Base-by-base conservation (phyloP, 331 rosid species). In the Phaseolus coccineus region DNA sequence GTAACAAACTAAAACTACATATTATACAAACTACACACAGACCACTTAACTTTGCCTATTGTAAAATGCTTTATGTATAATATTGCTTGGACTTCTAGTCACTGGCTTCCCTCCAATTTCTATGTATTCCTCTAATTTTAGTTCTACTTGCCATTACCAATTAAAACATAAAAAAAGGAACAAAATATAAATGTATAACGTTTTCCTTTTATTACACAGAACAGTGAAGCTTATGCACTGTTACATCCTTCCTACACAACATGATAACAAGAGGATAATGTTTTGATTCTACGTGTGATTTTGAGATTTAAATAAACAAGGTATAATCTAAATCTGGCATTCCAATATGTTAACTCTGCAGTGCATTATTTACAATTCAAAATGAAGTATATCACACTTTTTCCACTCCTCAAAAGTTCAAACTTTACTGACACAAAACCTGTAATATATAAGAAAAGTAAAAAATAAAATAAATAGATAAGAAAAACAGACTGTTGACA, bases 271-370 rank as follows among this genome's bases (percentile, higher is more conserved):
- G 12, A 28, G 4, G 16, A 46, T 25, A 5, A 22, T 6, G 64
- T 24, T 61, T 24, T 13, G 61, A 65, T 42, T 42, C 47, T 42
- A 8, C 27, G 37, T 39, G 59, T 37, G 28, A 52, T 51, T 77
- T 69, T 13, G 16, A 56, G 16, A 78, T 42, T 78, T 31, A 58
- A 46, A 12, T 73, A 33, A 57, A 33, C 52, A 64, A 66, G 19
- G 66, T 64, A 80, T 28, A 52, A 33, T 73, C 22, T 44, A 39
- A 3, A 72, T 37, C 67, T 53, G 55, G 46, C 71, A 25, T 59
- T 51, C 52, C 39, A 61, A 59, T 72, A 42, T 37, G 47, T 16
- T 37, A 56, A 44, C 56, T 39, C 25, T 39, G 61, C 22, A 48
- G 42, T 30, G 15, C 28, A 50, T 39, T 51, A 35, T 39, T 69